Evolutionary conservation across 495 filamentous ascomycete genomes (phyloP).

Genomic region (Neurospora sp.): DNA sequence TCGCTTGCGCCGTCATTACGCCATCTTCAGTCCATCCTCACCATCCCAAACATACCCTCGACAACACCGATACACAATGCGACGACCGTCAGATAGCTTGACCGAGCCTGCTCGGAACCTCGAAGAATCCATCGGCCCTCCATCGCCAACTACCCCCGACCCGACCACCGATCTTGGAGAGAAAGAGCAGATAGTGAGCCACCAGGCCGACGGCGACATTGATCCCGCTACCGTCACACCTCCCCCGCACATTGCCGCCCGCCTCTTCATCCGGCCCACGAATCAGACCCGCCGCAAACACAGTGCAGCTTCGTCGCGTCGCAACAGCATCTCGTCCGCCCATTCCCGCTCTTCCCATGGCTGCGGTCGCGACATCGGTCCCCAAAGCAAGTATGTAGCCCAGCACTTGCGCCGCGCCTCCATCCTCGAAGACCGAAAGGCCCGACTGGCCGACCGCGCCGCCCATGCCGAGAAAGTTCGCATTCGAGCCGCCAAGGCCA

Average conservation of each 20-base stretch:
- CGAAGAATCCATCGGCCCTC: constrained; percentile 31
- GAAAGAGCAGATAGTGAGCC: constrained; percentile 21
- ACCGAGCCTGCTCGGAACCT: constrained; percentile 35
- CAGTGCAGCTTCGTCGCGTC: constrained; percentile 76
- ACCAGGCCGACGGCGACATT: constrained; percentile 15
- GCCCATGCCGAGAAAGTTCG: constrained; percentile 97
- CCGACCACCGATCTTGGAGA: constrained; percentile 18
- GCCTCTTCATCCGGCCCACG: constrained; percentile 59
- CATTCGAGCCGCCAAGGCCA: constrained; percentile 73
- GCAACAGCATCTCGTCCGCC: constrained; percentile 79
- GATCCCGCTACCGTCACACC: constrained; percentile 45
- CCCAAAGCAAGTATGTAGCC: constrained; percentile 72
- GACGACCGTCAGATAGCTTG: constrained; percentile 32
- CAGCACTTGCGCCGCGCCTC: constrained; percentile 85
- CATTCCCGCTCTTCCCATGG: constrained; percentile 59
- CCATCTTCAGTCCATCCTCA: background rate
- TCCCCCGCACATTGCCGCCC: constrained; percentile 75
- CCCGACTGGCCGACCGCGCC: constrained; percentile 82
- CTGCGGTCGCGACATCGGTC: constrained; percentile 48
- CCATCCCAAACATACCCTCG: background rate
- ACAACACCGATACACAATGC: constrained; percentile 19
- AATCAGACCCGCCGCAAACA: constrained; percentile 63
- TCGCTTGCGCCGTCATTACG: background rate
- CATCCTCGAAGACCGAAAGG: constrained; percentile 88
- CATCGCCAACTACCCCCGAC: constrained; percentile 23